Base-by-base conservation (phyloP, 2,329 filamentous ascomycete genomes). In the Fusarium udum region DNA sequence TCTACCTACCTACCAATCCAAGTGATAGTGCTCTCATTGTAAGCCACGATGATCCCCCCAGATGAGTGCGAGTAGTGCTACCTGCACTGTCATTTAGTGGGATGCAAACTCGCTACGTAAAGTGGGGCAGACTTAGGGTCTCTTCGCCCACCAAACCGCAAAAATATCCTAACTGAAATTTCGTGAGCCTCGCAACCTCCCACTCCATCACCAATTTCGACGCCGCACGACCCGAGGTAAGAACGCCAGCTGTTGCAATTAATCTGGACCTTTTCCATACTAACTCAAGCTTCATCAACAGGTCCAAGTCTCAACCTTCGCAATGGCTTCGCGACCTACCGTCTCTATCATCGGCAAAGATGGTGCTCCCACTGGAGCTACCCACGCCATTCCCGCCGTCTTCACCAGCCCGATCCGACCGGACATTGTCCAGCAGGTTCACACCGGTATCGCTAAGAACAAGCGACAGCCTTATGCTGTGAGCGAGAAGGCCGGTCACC, bases 381-480 rank as follows among this genome's bases (percentile, higher is more conserved):
- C 95, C 84, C 91, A 95, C 87, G 91, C 96, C 85, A 92, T 98
- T 82, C 96, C 97, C 84, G 92, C 94, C 87, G 95, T 99, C 89
- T 99, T 99, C 93, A 91, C 91, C 87, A 91, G 93, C 81, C 96
- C 96, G 81, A 98, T 99, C 90, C 95, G 96, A 86, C 93, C 95
- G 83, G 96, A 99, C 88, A 97, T 99, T 85, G 96, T 99, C 85
- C 95, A 98, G 91, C 93, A 95, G 87, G 93, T 98, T 83, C 96
- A 99, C 92, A 97, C 94, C 83, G 96, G 96, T 83, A 97, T 99
- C 90, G 95, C 95, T 85, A 99, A 99, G 94, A 99, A 99, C 92
- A 98, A 97, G 92, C 93, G 96, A 86, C 96, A 99, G 83, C 95
- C 96, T 81, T 99, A 99, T 87, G 92, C 96, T 83, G 96, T 99